phyloP scores from a whole-genome alignment of 176 grass and related monocot species.

The Eleusine indica region DNA sequence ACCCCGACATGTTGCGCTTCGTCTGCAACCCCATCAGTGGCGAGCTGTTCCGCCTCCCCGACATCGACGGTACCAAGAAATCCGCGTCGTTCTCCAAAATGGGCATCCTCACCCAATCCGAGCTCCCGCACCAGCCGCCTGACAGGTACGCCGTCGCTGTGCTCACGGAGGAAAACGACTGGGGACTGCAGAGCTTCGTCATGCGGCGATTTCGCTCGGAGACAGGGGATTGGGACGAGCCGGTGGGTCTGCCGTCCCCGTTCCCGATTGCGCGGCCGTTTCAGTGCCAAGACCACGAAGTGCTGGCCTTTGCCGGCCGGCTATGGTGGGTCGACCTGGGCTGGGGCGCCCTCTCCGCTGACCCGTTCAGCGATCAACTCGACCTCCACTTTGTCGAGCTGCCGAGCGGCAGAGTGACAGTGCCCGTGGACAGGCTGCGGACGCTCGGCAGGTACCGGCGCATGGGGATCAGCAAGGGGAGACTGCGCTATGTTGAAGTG shows the following conservation, averaged over 20 bases:
- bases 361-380: constrained; percentile 38
- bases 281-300: neutral
- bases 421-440: neutral
- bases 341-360: constrained; percentile 33
- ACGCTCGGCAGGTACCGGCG: neutral
- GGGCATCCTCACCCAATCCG: constrained; percentile 33
- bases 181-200: neutral
- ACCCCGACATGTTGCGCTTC: constrained; percentile 20
- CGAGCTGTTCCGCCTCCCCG: constrained; percentile 33
- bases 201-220: constrained; percentile 40
- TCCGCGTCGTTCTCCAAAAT: no score
- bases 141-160: constrained; percentile 29
- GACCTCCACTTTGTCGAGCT: constrained; percentile 20
- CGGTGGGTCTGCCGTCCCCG: constrained; percentile 2
- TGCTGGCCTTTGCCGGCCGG: constrained; percentile 25
- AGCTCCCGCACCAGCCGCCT: neutral
- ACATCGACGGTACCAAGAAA: neutral
- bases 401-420: constrained; percentile 23
- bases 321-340: constrained; percentile 36
- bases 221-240: constrained; percentile 28
- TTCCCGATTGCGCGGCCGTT: neutral
- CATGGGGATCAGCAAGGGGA: constrained; percentile 42
- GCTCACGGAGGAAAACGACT: neutral
- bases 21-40: constrained; percentile 31
- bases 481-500: constrained; percentile 35